These are phyloP conservation scores for Sphaerostilbella broomeana DNA, from an alignment of 2,329 filamentous ascomycete genomes.

Conservation along the genomic window DNA sequence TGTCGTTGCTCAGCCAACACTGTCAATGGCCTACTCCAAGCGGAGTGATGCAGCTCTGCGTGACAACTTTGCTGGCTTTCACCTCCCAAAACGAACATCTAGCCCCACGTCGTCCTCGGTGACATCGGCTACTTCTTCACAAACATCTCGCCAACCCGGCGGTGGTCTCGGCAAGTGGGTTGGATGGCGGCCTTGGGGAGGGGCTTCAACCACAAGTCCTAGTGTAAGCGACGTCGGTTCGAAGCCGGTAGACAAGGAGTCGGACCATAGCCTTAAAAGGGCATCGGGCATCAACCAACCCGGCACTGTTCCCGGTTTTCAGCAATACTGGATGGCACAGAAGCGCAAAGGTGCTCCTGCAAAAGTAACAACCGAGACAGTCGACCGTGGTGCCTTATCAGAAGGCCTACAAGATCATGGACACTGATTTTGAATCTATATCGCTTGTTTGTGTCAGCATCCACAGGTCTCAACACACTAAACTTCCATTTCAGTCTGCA, in stretches of 20 bases:
- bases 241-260: constrained; percentile 20
- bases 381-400: constrained; percentile 55
- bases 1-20: constrained; percentile 53
- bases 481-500: too few relatives aligned
- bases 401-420: constrained; percentile 43
- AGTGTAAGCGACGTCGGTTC: constrained; percentile 2
- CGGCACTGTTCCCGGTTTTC: constrained; percentile 66
- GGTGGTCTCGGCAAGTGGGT: constrained; percentile 37
- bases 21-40: constrained; percentile 40
- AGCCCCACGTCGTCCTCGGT: constrained; percentile 25
- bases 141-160: constrained; percentile 19
- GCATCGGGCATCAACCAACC: constrained; percentile 72
- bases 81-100: constrained; percentile 27
- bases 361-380: constrained; percentile 48
- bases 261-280: constrained; percentile 38
- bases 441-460: too few relatives aligned
- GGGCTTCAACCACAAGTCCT: constrained; percentile 12
- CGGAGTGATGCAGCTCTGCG: constrained; percentile 51
- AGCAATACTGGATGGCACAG: constrained; percentile 45
- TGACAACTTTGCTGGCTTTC: constrained; percentile 43
- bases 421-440: background rate
- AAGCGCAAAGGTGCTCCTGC: constrained; percentile 48
- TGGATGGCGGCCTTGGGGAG: constrained; percentile 45
- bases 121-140: constrained; percentile 21
- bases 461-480: too few relatives aligned